Evolutionary conservation across 768 basidiomycete species (phyloP).

Genomic region (Tulasnella sp.): DNA sequence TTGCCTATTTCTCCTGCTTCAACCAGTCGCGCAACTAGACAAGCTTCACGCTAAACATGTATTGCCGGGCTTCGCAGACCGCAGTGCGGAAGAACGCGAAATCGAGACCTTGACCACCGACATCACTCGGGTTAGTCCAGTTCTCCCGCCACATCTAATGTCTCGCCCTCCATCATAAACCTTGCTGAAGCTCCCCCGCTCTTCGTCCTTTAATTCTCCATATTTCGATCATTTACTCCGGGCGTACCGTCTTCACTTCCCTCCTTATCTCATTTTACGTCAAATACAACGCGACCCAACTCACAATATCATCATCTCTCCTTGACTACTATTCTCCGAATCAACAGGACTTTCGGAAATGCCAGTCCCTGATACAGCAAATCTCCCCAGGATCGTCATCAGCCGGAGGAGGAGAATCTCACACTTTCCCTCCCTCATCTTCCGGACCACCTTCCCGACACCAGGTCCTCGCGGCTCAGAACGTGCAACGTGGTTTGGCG

Average conservation of each 20-base stretch:
- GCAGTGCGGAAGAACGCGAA: conserved; percentile 87
- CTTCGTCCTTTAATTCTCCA: background rate
- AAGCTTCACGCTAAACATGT: conserved; percentile 95
- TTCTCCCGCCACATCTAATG: background rate
- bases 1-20: background rate
- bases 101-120: conserved; percentile 81
- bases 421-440: conserved; percentile 59
- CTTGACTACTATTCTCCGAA: background rate
- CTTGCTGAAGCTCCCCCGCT: background rate
- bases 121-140: conserved; percentile 70
- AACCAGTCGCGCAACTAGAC: conserved; percentile 77
- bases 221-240: conserved; percentile 36
- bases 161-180: background rate
- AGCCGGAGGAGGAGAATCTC: conserved; percentile 32
- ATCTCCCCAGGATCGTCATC: conserved; percentile 42
- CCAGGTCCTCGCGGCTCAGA: conserved; percentile 71
- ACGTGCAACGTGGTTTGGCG: conserved; percentile 94
- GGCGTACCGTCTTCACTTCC: conserved; percentile 34
- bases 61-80: conserved; percentile 94
- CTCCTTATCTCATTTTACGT: conserved; percentile 27
- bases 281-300: background rate
- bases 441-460: conserved; percentile 33
- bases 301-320: background rate
- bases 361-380: conserved; percentile 63
- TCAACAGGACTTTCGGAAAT: conserved; percentile 58